Evolutionary conservation across 1,139 yeast genomes (phyloP).

Genomic region (Protomyces pachydermus): DNA sequence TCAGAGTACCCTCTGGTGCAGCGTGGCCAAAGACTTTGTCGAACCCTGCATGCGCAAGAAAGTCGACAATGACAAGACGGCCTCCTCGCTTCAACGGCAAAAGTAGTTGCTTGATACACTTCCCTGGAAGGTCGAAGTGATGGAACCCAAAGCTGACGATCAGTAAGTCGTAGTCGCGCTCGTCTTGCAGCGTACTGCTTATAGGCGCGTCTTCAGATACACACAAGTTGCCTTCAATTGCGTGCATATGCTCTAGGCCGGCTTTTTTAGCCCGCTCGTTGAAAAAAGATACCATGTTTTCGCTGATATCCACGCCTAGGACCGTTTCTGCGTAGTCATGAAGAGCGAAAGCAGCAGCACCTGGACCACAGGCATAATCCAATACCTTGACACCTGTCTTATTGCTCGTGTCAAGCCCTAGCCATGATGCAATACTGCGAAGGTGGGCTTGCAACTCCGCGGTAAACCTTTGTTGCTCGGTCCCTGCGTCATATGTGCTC

Average conservation of each 20-base stretch:
- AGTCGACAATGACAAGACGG: slow-evolving; percentile 16
- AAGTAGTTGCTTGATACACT: background rate
- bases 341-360: slow-evolving; percentile 1
- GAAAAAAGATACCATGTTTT: slow-evolving; percentile 8
- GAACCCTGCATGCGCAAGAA: slow-evolving; percentile 5
- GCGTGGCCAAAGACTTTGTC: background rate
- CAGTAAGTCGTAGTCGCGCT: background rate
- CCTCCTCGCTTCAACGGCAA: slow-evolving; percentile 1
- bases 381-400: background rate
- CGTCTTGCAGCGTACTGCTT: background rate
- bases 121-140: slow-evolving; percentile 13
- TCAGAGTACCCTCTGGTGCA: background rate
- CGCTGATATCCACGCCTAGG: slow-evolving; percentile 7
- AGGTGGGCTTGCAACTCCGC: background rate
- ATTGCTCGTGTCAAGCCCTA: background rate
- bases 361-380: slow-evolving; percentile 22
- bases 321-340: background rate
- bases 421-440: background rate
- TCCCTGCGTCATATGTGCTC: background rate
- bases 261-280: background rate
- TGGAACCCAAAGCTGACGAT: slow-evolving; percentile 9
- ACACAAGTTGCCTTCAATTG: background rate
- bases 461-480: background rate
- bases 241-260: background rate
- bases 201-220: background rate